phyloP scores from a whole-genome alignment of 192 early-diverging fungal genomes.

The Thoreauomyces humboldtii region DNA sequence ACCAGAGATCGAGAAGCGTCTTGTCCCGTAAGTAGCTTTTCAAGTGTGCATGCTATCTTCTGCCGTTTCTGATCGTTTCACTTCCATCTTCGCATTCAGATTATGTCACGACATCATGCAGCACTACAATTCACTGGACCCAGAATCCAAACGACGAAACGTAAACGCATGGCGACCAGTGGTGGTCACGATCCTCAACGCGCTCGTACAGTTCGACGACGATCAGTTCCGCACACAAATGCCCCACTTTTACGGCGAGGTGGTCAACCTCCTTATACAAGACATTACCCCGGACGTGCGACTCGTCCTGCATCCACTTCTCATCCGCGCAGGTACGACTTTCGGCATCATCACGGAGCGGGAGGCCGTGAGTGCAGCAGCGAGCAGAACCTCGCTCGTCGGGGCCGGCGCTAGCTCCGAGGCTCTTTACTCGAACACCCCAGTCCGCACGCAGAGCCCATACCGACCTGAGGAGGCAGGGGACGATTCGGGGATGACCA shows the following conservation, averaged over 20 bases:
- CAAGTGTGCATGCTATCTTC: constrained; percentile 2
- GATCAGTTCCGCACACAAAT: constrained; percentile 63
- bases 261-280: constrained; percentile 65
- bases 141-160: constrained; percentile 67
- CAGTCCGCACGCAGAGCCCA: neutral
- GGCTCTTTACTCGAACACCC: neutral
- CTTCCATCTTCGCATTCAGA: constrained; percentile 28
- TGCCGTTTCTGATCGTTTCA: no score
- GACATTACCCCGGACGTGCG: constrained; percentile 63
- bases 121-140: constrained; percentile 64
- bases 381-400: constrained; percentile 15
- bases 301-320: constrained; percentile 40
- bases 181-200: constrained; percentile 67
- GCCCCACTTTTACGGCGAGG: constrained; percentile 59
- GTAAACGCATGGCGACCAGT: constrained; percentile 75
- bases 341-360: constrained; percentile 34
- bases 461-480: neutral
- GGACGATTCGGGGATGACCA: neutral
- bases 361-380: constrained; percentile 19
- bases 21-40: constrained; percentile 57
- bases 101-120: constrained; percentile 59
- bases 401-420: neutral
- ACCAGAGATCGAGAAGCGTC: constrained; percentile 61
- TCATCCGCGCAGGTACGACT: constrained; percentile 34
- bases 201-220: constrained; percentile 65